phyloP scores from a whole-genome alignment of 176 grass and related monocot species.

The Eremochloa ophiuroides region DNA sequence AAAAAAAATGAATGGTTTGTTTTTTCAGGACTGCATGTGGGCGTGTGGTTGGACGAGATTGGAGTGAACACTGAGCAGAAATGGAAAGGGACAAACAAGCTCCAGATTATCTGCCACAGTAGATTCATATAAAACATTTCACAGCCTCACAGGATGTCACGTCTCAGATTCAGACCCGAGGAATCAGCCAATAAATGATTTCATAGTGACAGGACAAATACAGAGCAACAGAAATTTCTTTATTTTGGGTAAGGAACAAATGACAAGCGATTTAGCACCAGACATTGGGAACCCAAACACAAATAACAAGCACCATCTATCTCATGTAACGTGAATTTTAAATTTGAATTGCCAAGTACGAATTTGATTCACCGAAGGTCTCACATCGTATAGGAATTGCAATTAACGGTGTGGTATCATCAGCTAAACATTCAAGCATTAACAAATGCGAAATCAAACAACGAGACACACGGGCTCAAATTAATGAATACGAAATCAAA shows the following conservation, averaged over 20 bases:
- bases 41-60: not conserved
- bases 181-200: not conserved
- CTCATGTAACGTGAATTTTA: not conserved
- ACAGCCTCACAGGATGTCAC: too few relatives aligned
- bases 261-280: not conserved
- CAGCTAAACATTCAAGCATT: conserved; percentile 28
- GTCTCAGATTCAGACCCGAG: not conserved
- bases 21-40: not conserved
- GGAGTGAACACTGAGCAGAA: not conserved
- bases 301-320: not conserved
- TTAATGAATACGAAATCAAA: conserved; percentile 35
- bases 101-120: not conserved
- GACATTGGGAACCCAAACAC: not conserved
- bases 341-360: not conserved
- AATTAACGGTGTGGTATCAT: conserved; percentile 25
- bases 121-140: too few relatives aligned
- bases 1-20: not conserved
- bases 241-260: not conserved
- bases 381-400: not conserved
- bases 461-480: too few relatives aligned
- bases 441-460: too few relatives aligned
- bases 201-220: not conserved
- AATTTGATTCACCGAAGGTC: not conserved
- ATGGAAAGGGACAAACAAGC: too few relatives aligned
- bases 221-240: not conserved